Base-by-base conservation (phyloP, 352 stramenopile species). In the Phytophthora aleatoria region DNA sequence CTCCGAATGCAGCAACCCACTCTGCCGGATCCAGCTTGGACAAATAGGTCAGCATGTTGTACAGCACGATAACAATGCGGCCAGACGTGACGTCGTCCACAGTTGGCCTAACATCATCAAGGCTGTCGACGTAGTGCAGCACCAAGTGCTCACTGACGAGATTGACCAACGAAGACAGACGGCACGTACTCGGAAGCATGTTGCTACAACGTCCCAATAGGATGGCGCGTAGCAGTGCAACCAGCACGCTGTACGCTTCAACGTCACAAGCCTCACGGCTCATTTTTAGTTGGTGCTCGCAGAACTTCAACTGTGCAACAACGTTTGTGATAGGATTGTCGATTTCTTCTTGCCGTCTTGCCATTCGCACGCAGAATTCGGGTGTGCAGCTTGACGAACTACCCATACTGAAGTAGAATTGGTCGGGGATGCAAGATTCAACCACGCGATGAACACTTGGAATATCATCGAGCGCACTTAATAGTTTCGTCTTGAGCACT, bases 141-240 rank as follows among this genome's bases (percentile, higher is more conserved):
- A 75, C 59, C 10, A 83, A 61, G 1, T 48, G 57, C 39, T 86
- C 77, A 54, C 61, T 71, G 10, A 59, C 3, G 20, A 83, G 35
- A 44, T 70, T 69, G 35, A 79, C 16, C 27, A 77, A 36, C 15
- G 73, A 62, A 38, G 67, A 71, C 2, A 62, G 26, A 30, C 20
- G 57, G 13, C 36, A 67, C 24, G 55, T 43, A 24, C 43, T 71
- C 45, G 70, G 60, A 11, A 79, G 12, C 0, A 53, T 36, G 5
- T 43, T 38, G 26, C 47, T 38, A 33, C 54, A 73, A 3, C 47
- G 57, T 30, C 24, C 38, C n/a, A 64, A 55, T 38, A 86, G 48
- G 36, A 74, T 57, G 1, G 65, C 64, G 6, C 74, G 62, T 27
- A 86, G 30, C 15, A 82, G 50, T 41, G 58, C 58, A 48, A 57